Evolutionary conservation across 2,329 filamentous ascomycete genomes (phyloP).

Genomic region (Cladosporium sp.): DNA sequence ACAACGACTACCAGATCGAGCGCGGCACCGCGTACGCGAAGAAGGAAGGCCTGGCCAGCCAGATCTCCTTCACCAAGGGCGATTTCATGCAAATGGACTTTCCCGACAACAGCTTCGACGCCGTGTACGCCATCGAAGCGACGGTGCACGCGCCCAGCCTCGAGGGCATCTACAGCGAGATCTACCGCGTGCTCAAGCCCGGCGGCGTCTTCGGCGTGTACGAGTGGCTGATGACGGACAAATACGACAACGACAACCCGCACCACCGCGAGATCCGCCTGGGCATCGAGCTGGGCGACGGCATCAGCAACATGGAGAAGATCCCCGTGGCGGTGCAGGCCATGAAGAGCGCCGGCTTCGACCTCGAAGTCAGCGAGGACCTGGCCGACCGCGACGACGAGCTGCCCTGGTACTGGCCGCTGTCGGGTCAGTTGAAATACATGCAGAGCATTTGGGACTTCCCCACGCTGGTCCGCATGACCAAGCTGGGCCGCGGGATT

Average conservation of each 20-base stretch:
- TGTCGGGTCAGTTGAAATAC: constrained; percentile 80
- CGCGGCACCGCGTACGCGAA: constrained; percentile 81
- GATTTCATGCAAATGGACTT: constrained; percentile 99
- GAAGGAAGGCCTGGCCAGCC: constrained; percentile 74
- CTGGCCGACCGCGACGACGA: constrained; percentile 70
- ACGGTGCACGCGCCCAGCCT: constrained; percentile 91
- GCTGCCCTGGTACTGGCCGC: constrained; percentile 90
- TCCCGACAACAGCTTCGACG: constrained; percentile 86
- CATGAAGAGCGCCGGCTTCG: constrained; percentile 83
- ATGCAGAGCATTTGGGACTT: constrained; percentile 75
- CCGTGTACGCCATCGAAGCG: constrained; percentile 95
- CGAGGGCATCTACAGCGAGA: constrained; percentile 89
- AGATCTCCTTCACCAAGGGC: constrained; percentile 85
- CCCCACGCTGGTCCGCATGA: constrained; percentile 84
- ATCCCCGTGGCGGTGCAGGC: constrained; percentile 75
- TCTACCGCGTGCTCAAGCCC: constrained; percentile 92
- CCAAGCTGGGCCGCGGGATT: constrained; percentile 69
- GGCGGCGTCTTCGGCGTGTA: constrained; percentile 96
- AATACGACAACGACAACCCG: constrained; percentile 85
- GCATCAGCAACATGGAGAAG: constrained; percentile 96
- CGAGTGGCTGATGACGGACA: constrained; percentile 98
- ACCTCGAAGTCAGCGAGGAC: constrained; percentile 80
- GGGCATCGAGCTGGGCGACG: constrained; percentile 91
- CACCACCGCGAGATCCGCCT: constrained; percentile 86
- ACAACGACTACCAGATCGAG: constrained; percentile 99